Conservation (phyloP, 2,329 filamentous ascomycete species). For the Colletotrichum sidae region DNA sequence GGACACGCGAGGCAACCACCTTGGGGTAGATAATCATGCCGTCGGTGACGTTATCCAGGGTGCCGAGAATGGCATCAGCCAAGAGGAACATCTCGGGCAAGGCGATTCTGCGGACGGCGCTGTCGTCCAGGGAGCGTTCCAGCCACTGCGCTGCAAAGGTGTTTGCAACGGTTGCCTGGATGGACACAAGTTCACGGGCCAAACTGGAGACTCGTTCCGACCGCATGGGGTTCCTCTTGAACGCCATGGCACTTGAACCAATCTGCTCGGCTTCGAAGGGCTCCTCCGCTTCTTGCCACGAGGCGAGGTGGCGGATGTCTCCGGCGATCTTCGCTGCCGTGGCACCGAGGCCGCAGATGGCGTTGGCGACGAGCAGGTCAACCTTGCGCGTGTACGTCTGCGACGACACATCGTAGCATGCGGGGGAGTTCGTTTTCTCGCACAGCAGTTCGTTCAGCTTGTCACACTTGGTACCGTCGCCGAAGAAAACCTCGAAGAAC, state of each 20-base stretch:
- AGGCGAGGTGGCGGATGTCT: conserved; percentile 80
- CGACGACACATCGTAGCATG: conserved; percentile 67
- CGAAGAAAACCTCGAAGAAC: conserved; percentile 71
- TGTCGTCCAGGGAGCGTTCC: conserved; percentile 81
- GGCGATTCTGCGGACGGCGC: conserved; percentile 56
- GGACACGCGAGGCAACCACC: conserved; percentile 74
- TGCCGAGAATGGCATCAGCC: background rate
- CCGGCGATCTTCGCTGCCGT: conserved; percentile 77
- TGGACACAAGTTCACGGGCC: conserved; percentile 37
- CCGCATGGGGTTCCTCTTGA: conserved; percentile 58
- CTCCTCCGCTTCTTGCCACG: conserved; percentile 87
- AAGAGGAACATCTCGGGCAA: background rate
- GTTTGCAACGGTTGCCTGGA: conserved; percentile 45
- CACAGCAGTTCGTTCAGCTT: conserved; percentile 67
- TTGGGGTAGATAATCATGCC: conserved; percentile 77
- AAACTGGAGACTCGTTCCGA: conserved; percentile 57
- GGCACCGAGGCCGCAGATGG: conserved; percentile 81
- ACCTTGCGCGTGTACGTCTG: conserved; percentile 81
- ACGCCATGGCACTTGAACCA: conserved; percentile 51
- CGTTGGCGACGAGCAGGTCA: conserved; percentile 83
- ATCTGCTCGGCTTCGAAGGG: conserved; percentile 83
- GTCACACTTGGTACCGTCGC: conserved; percentile 60
- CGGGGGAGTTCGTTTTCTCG: conserved; percentile 63
- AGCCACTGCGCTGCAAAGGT: conserved; percentile 44
- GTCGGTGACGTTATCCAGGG: background rate